Percentiles rank a stretch among this genome's conserved stretches.
Conservation (phyloP, 768 basidiomycete species). For the Arthromyces matolae region DNA sequence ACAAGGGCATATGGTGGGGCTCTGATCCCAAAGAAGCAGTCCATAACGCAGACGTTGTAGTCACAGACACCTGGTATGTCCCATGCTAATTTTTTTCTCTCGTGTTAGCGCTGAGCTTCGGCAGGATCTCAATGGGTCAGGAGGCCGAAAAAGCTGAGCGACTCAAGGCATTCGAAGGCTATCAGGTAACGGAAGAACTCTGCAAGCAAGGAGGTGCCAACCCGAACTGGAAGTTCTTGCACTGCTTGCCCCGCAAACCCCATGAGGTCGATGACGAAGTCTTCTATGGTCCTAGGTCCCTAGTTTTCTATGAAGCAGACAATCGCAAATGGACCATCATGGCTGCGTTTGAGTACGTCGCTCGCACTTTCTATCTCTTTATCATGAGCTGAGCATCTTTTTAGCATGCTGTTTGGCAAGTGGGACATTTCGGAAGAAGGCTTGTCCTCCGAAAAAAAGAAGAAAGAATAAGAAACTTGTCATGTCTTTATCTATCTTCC, state of each 20-base stretch:
- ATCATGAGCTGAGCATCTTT: neutral
- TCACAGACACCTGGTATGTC: conserved; percentile 92
- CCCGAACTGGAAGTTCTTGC: conserved; percentile 89
- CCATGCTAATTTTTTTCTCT: neutral
- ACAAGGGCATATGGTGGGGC: conserved; percentile 70
- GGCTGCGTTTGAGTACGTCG: conserved; percentile 81
- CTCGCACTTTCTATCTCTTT: neutral
- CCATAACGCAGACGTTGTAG: conserved; percentile 85
- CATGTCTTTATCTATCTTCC: too few species aligned
- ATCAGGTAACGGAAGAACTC: conserved; percentile 89
- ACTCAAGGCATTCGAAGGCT: conserved; percentile 82
- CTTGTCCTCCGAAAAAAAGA: neutral
- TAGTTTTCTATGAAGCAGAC: conserved; percentile 92
- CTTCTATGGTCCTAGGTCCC: conserved; percentile 88
- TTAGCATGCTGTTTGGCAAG: conserved; percentile 8
- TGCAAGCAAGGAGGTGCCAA: conserved; percentile 80
- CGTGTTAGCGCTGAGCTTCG: neutral
- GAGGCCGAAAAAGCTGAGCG: conserved; percentile 90
- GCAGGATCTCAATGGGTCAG: conserved; percentile 98
- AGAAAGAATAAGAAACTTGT: too few species aligned
- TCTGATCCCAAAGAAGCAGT: conserved; percentile 84
- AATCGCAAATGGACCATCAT: conserved; percentile 98
- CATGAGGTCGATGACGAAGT: conserved; percentile 97
- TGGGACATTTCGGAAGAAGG: conserved; percentile 9
- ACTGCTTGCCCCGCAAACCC: conserved; percentile 90